These are phyloP conservation scores for Acer saccharum DNA, from an alignment of 345 rosid genomes.

Conservation along the genomic window DNA sequence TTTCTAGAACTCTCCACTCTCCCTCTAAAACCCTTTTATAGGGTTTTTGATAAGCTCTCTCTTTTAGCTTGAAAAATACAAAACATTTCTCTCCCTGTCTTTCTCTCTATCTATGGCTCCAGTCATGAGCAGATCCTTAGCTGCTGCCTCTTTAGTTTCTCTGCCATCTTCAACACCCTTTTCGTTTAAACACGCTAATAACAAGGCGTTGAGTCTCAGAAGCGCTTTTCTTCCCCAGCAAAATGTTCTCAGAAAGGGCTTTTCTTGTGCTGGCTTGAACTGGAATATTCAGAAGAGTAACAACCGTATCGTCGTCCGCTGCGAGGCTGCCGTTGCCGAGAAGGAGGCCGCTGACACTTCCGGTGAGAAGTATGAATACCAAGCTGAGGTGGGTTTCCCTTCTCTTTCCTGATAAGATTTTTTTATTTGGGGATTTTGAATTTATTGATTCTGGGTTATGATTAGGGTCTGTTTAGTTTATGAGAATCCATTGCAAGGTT, in stretches of 20 bases:
- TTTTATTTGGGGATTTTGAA: too few relatives aligned
- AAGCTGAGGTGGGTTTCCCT: constrained; percentile 83
- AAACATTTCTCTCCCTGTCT: background rate
- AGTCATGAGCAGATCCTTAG: constrained; percentile 63
- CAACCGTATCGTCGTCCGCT: constrained; percentile 52
- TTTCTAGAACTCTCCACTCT: constrained; percentile 52
- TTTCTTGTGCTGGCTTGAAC: constrained; percentile 49
- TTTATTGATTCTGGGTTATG: background rate
- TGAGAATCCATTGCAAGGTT: background rate
- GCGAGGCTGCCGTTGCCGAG: constrained; percentile 87
- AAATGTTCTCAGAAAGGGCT: constrained; percentile 41
- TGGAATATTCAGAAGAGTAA: constrained; percentile 62
- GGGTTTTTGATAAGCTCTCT: constrained; percentile 43
- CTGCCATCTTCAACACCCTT: constrained; percentile 52
- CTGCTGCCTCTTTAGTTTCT: constrained; percentile 45
- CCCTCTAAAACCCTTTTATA: constrained; percentile 42
- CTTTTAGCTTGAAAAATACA: background rate
- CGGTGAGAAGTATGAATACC: constrained; percentile 95
- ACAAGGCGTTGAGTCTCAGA: constrained; percentile 39
- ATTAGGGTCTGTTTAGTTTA: constrained; percentile 3
- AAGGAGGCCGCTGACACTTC: constrained; percentile 73
- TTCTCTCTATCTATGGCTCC: constrained; percentile 54
- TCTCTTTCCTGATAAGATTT: constrained; percentile 8
- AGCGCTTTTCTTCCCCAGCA: constrained; percentile 47
- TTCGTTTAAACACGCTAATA: constrained; percentile 35